These are phyloP conservation scores for Alternaria brassicicola DNA, from an alignment of 2,329 filamentous ascomycete species.

Conservation along the genomic window DNA sequence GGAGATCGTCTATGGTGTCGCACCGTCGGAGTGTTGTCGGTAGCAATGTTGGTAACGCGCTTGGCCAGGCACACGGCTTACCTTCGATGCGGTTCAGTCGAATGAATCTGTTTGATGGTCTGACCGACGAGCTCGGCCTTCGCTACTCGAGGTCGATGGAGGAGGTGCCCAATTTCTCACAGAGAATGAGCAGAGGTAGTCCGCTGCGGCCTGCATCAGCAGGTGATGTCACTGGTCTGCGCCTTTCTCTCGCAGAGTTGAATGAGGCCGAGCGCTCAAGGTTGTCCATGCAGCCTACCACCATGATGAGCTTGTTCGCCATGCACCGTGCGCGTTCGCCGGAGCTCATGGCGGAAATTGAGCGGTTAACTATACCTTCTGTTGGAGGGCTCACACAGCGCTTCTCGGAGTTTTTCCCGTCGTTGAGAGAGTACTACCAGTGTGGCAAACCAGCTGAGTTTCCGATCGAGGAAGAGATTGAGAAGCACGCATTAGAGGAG, in stretches of 20 bases:
- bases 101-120: conserved; percentile 53
- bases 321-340: conserved; percentile 47
- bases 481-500: conserved; percentile 45
- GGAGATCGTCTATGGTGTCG: conserved; percentile 30
- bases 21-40: conserved; percentile 27
- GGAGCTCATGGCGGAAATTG: conserved; percentile 52
- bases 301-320: conserved; percentile 20
- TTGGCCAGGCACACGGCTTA: conserved; percentile 46
- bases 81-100: conserved; percentile 58
- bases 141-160: conserved; percentile 50
- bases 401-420: conserved; percentile 54
- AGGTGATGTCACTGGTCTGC: conserved; percentile 52
- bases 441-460: conserved; percentile 45
- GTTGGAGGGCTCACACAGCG: conserved; percentile 54
- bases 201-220: conserved; percentile 46
- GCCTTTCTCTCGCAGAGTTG: conserved; percentile 54
- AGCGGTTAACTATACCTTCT: conserved; percentile 55
- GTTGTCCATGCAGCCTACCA: conserved; percentile 12
- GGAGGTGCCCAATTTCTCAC: conserved; percentile 27
- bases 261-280: conserved; percentile 42
- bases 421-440: conserved; percentile 49
- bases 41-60: conserved; percentile 26
- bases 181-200: conserved; percentile 39
- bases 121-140: conserved; percentile 53
- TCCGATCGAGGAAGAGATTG: conserved; percentile 44